These are phyloP conservation scores for Talaromyces albobiverticillius DNA, from an alignment of 2,329 filamentous ascomycete species.

Conservation along the genomic window DNA sequence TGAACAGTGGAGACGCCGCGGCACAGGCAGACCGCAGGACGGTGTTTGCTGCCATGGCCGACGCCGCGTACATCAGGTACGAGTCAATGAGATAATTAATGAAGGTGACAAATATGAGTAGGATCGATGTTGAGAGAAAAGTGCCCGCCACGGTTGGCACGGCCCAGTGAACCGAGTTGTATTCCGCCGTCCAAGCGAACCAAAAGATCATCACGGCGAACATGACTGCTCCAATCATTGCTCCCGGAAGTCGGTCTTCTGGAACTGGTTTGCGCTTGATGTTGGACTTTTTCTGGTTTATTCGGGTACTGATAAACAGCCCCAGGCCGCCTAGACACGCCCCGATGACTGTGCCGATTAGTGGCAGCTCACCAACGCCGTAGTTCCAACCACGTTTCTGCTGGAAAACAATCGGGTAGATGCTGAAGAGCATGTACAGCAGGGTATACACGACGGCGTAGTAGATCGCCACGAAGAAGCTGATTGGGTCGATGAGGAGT, in stretches of 20 bases:
- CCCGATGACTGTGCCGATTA: constrained; percentile 47
- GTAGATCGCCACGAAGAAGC: neutral
- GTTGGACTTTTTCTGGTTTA: constrained; percentile 34
- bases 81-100: constrained; percentile 56
- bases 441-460: constrained; percentile 2
- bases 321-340: constrained; percentile 42
- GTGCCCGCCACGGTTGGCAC: constrained; percentile 46
- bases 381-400: constrained; percentile 53
- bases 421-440: constrained; percentile 13
- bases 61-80: constrained; percentile 38
- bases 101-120: constrained; percentile 52
- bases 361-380: constrained; percentile 52
- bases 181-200: constrained; percentile 42
- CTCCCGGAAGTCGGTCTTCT: constrained; percentile 20
- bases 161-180: constrained; percentile 42
- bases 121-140: constrained; percentile 40
- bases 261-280: constrained; percentile 17
- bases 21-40: constrained; percentile 20
- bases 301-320: constrained; percentile 40
- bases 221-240: constrained; percentile 23
- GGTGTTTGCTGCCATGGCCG: constrained; percentile 12
- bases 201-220: constrained; percentile 41
- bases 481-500: neutral
- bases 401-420: constrained; percentile 53
- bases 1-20: constrained; percentile 12